Percentiles rank a stretch among this genome's conserved stretches.
These are phyloP conservation scores for Kodamaea alishanica DNA, from an alignment of 1,139 yeast genomes.

Conservation along the genomic window DNA sequence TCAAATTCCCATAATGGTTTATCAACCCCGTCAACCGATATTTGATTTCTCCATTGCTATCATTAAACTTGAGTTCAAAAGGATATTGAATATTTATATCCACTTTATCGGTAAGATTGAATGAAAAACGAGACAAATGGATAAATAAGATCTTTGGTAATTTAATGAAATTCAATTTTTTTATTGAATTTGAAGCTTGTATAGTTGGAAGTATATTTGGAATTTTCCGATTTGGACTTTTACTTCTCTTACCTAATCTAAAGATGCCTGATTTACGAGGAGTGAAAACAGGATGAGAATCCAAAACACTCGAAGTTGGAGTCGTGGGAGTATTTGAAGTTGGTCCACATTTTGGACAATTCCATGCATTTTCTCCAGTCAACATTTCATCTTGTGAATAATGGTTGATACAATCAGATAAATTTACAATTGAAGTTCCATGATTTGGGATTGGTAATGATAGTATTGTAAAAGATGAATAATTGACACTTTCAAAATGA, in stretches of 20 bases:
- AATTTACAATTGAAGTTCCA: constrained; percentile 31
- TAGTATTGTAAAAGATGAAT: constrained; percentile 59
- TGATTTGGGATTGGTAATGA: constrained; percentile 62
- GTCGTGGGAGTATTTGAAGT: constrained; percentile 1
- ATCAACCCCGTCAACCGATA: constrained; percentile 61
- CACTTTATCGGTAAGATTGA: constrained; percentile 53
- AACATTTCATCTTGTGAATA: constrained; percentile 67
- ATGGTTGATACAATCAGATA: constrained; percentile 62
- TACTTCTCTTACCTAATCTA: constrained; percentile 32
- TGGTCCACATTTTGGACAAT: constrained; percentile 64
- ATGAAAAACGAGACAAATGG: constrained; percentile 59
- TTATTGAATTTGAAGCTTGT: constrained; percentile 34
- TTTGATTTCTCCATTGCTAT: constrained; percentile 34
- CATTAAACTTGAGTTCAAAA: constrained; percentile 42
- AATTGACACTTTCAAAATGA: constrained; percentile 54
- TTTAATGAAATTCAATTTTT: constrained; percentile 57
- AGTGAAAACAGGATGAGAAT: constrained; percentile 39
- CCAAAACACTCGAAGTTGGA: constrained; percentile 18
- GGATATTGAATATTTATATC: constrained; percentile 55
- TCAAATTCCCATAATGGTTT: constrained; percentile 67
- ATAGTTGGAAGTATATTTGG: constrained; percentile 4
- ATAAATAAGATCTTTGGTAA: constrained; percentile 63
- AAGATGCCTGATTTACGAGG: constrained; percentile 32
- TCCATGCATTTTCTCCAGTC: constrained; percentile 75
- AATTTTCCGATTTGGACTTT: constrained; percentile 24